These are phyloP conservation scores for Parasitella parasitica DNA, from an alignment of 371 early-diverging fungal species.

Conservation along the genomic window DNA sequence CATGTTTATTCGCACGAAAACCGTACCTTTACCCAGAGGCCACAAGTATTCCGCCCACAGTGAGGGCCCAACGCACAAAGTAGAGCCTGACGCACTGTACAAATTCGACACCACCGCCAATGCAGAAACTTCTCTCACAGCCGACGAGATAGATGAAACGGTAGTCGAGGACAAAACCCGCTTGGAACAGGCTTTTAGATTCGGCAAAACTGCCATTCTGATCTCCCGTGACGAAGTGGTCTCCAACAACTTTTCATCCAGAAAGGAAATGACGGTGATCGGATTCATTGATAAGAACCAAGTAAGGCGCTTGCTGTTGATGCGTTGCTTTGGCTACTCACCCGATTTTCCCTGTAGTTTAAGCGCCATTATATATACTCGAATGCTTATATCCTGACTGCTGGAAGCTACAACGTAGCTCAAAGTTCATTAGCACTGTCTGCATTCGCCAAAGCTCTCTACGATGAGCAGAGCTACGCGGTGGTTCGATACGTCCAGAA, in stretches of 20 bases:
- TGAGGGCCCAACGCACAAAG: conserved; percentile 45
- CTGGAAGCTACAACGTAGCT: conserved; percentile 15
- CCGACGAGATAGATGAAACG: background rate
- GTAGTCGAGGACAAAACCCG: background rate
- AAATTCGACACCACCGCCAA: conserved; percentile 14
- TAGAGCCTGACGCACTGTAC: conserved; percentile 49
- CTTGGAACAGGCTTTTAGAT: conserved; percentile 63
- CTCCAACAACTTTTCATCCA: conserved; percentile 53
- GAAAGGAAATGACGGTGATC: conserved; percentile 61
- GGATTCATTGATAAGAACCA: conserved; percentile 47
- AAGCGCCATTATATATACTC: conserved; percentile 58
- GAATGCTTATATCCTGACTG: conserved; percentile 52
- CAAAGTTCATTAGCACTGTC: conserved; percentile 46
- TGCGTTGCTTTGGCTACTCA: background rate
- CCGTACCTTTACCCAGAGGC: conserved; percentile 46
- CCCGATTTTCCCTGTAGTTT: conserved; percentile 35
- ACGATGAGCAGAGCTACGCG: conserved; percentile 49
- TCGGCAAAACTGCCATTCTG: conserved; percentile 70
- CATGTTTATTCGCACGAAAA: conserved; percentile 60
- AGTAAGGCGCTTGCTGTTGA: background rate
- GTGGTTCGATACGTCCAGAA: conserved; percentile 65
- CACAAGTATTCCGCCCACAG: conserved; percentile 65
- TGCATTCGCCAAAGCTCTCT: conserved; percentile 56
- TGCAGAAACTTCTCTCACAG: background rate
- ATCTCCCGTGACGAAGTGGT: conserved; percentile 62